Conservation (phyloP, 1,284 basidiomycete genomes). For the Microbotryomycetes sp. region DNA sequence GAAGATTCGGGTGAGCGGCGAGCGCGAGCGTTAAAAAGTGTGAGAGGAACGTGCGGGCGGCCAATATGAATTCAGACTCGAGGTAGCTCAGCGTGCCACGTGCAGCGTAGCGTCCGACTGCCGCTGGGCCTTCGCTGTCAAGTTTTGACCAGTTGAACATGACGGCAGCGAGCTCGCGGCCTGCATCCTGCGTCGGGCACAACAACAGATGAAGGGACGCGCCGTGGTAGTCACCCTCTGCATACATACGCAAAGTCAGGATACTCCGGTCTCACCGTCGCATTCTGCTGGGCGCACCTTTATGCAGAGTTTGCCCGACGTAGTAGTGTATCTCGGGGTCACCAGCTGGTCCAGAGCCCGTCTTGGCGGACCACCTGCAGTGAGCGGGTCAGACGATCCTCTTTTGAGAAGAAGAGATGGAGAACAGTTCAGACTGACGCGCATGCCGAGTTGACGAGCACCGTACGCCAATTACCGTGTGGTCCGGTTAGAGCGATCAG, state of each 20-base stretch:
- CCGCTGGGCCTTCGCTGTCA: constrained; percentile 37
- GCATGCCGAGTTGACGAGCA: constrained; percentile 65
- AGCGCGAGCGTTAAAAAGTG: constrained; percentile 61
- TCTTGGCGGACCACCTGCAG: constrained; percentile 69
- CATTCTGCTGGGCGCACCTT: constrained; percentile 61
- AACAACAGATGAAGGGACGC: constrained; percentile 75
- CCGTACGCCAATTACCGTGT: constrained; percentile 70
- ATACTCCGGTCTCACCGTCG: too few species aligned
- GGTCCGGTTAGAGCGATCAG: constrained; percentile 68
- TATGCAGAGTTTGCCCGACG: constrained; percentile 75
- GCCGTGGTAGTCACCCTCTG: constrained; percentile 63
- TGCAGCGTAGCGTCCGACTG: constrained; percentile 61
- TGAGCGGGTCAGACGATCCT: not conserved
- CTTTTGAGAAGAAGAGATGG: constrained; percentile 2
- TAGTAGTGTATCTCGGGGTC: constrained; percentile 80
- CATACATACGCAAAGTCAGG: not conserved
- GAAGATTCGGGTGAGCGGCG: constrained; percentile 44
- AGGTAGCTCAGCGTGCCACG: constrained; percentile 76
- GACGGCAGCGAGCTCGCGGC: constrained; percentile 72
- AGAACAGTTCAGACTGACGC: constrained; percentile 50
- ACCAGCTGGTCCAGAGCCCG: constrained; percentile 67
- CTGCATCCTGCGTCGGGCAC: constrained; percentile 78
- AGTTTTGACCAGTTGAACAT: constrained; percentile 64
- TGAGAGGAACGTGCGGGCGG: constrained; percentile 72
- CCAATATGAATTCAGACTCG: constrained; percentile 77